phyloP scores from a whole-genome alignment of 2,329 filamentous ascomycete species.

The Ophiognomonia clavigignenti-juglandacearum region DNA sequence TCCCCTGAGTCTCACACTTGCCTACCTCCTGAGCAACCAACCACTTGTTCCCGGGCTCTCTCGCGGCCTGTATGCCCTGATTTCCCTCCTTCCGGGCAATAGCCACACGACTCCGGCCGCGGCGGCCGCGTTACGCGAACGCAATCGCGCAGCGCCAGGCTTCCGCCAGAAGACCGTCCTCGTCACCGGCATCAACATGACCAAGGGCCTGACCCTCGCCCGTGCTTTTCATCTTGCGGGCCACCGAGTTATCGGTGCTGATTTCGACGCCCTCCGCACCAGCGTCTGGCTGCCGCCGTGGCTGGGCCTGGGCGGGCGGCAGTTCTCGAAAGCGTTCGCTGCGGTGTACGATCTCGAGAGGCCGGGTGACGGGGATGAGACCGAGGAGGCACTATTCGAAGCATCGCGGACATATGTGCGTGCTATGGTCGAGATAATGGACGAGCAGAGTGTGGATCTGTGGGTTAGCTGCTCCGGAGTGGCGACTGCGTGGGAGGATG shows the following conservation, averaged over 20 bases:
- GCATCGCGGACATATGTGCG: conserved; percentile 41
- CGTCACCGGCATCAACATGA: conserved; percentile 69
- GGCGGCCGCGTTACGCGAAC: conserved; percentile 3
- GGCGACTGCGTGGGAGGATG: conserved; percentile 61
- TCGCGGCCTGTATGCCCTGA: too few species aligned
- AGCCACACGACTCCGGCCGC: not conserved
- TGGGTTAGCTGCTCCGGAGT: conserved; percentile 75
- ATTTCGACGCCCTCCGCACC: conserved; percentile 45
- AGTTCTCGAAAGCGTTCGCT: conserved; percentile 25
- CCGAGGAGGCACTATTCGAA: conserved; percentile 48
- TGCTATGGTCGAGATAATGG: conserved; percentile 36
- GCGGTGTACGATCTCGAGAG: conserved; percentile 32
- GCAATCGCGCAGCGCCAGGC: not conserved
- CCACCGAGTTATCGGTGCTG: conserved; percentile 68
- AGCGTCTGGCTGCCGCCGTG: conserved; percentile 33
- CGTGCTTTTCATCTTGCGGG: conserved; percentile 59
- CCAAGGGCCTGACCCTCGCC: conserved; percentile 63
- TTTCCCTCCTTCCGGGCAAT: conserved; percentile 1
- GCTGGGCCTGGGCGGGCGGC: conserved; percentile 24
- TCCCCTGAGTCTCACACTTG: conserved; percentile 4
- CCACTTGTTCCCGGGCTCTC: too few species aligned
- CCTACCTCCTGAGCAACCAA: conserved; percentile 1
- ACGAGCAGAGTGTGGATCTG: conserved; percentile 57
- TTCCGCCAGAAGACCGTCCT: conserved; percentile 45
- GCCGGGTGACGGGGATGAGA: conserved; percentile 17